Base-by-base conservation (phyloP, 192 early-diverging fungal species). In the Coemansia sp. region DNA sequence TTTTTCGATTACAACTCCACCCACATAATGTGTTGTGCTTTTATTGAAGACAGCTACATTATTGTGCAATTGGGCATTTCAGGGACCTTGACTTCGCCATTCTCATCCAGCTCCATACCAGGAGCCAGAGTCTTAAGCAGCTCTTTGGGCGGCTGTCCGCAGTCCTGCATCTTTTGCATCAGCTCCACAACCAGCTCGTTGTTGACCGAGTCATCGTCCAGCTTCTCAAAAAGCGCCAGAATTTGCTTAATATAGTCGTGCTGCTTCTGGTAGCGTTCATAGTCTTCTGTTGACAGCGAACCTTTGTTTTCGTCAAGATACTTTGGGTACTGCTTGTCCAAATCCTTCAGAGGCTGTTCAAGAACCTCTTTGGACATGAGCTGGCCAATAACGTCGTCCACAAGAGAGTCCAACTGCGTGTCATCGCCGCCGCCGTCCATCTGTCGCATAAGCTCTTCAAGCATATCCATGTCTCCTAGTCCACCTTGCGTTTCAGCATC, bases 81-180 rank as follows among this genome's bases (percentile, higher is more conserved):
- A 8, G 89, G 88, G 19, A 87, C 63, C 61, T 89, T 85, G 62
- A 91, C 88, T 46, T 90, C 68, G 40, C 90, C 92, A 61, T 87
- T 87, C 42, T 88, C 76, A 66, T 92, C 94, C 51, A 96, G 68
- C 54, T 95, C 90, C 85, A 95, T 85, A 41, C 92, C 97, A 11
- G 97, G 97, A 16, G 94, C 93, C 68, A 99, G 74, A 36, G 94
- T 91, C 66, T 93, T 89, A 65, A 99, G 73, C 19, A 99, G 85
- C 61, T 90, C 94, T 46, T 90, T 86, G 6, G 98, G 98, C 19
- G 98, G 98, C 69, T 98, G 94, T 40, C 98, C 98, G 51, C 86
- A 89, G 43, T 95, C 94, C 89, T 99, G 96, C 92, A 99, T 96
- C 88, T 95, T 80, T 80, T 94, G 90, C 97, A 99, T 97, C 61